These are phyloP conservation scores for Pneumocystis canis DNA, from an alignment of 1,139 yeast species.

Conservation along the genomic window DNA sequence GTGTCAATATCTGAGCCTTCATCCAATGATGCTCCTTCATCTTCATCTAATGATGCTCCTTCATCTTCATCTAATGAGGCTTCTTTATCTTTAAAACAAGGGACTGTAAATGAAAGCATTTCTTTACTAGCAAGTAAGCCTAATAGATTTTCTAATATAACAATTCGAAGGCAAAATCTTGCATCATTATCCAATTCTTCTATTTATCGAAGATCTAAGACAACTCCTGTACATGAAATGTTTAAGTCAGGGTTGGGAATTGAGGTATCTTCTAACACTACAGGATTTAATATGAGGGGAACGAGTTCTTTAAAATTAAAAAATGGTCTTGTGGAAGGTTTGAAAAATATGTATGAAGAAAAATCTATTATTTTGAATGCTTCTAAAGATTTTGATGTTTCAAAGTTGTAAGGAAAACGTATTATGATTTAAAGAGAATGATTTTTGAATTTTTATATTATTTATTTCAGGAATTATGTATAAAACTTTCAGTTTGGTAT, in stretches of 20 bases:
- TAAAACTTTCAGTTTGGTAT: neutral
- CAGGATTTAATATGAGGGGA: neutral
- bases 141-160: neutral
- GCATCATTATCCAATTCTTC: neutral
- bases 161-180: neutral
- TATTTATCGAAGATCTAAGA: neutral
- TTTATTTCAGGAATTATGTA: neutral
- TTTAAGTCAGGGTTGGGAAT: neutral
- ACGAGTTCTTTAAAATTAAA: neutral
- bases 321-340: neutral
- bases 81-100: neutral
- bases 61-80: neutral
- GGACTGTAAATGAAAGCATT: neutral
- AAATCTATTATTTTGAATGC: neutral
- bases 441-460: neutral
- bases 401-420: neutral
- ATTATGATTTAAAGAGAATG: neutral
- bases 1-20: neutral
- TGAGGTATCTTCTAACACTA: neutral
- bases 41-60: neutral
- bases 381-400: neutral
- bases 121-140: neutral
- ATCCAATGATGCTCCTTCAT: too few relatives aligned
- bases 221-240: neutral
- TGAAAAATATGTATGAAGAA: neutral